Percentiles rank a stretch among this genome's conserved stretches.
Conservation (phyloP, 768 basidiomycete genomes). For the Suillus tomentosus region DNA sequence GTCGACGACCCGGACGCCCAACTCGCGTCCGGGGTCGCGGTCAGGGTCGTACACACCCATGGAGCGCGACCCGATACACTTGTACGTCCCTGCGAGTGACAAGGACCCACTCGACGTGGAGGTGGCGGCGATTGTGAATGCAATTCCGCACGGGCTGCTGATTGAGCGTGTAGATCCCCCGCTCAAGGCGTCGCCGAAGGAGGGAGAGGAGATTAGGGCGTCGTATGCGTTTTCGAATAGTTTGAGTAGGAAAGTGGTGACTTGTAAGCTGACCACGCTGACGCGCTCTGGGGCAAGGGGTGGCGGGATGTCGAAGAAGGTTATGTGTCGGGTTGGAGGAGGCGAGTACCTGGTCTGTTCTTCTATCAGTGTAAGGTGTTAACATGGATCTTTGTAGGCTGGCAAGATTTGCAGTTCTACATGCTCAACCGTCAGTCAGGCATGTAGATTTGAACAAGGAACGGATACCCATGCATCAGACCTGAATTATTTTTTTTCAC, state of each 20-base stretch:
- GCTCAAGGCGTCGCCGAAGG: slow-evolving; percentile 60
- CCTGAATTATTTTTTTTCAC: slow-evolving; percentile 11
- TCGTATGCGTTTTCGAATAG: slow-evolving; percentile 81
- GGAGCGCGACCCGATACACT: slow-evolving; percentile 53
- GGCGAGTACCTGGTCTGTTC: slow-evolving; percentile 45
- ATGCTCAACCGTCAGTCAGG: slow-evolving; percentile 78
- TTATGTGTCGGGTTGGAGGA: slow-evolving; percentile 90
- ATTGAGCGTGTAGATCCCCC: slow-evolving; percentile 84
- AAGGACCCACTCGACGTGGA: slow-evolving; percentile 84
- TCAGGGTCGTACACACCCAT: slow-evolving; percentile 64
- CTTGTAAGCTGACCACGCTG: slow-evolving; percentile 78
- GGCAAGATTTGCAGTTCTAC: slow-evolving; percentile 80
- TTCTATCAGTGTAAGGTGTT: slow-evolving; percentile 9
- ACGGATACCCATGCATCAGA: slow-evolving; percentile 1
- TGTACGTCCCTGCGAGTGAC: slow-evolving; percentile 65
- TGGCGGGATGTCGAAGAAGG: slow-evolving; percentile 68
- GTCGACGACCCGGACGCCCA: slow-evolving; percentile 50
- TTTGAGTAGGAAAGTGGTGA: slow-evolving; percentile 72
- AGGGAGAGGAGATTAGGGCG: slow-evolving; percentile 79
- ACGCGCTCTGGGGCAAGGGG: slow-evolving; percentile 55
- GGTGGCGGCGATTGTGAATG: slow-evolving; percentile 74
- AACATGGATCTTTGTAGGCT: slow-evolving; percentile 45
- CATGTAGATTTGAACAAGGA: slow-evolving; percentile 36
- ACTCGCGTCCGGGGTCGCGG: slow-evolving; percentile 66
- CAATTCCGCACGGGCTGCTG: slow-evolving; percentile 72